Evolutionary conservation across 192 early-diverging fungal genomes (phyloP).

Genomic region (Coemansia sp.): DNA sequence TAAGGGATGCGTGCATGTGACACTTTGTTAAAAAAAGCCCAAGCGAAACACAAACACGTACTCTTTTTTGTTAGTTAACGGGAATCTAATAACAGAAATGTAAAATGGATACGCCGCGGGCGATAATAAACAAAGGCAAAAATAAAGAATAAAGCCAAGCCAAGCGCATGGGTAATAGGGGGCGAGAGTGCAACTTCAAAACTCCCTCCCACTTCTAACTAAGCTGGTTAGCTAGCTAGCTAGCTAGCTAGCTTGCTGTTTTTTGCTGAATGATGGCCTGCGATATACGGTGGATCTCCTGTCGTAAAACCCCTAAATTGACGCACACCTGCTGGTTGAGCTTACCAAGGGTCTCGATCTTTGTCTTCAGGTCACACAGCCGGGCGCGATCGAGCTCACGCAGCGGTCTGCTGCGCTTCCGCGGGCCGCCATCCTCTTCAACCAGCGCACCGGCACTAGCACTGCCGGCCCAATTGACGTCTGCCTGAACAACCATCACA

Average conservation of each 20-base stretch:
- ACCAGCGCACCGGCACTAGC: background rate
- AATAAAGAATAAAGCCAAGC: no score
- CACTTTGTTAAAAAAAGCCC: background rate
- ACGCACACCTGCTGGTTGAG: slow-evolving; percentile 52
- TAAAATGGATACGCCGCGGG: background rate
- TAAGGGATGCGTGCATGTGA: background rate
- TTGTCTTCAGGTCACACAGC: slow-evolving; percentile 31
- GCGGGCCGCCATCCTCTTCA: background rate
- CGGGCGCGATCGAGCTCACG: slow-evolving; percentile 50
- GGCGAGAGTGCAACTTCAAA: background rate
- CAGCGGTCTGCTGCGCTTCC: slow-evolving; percentile 30
- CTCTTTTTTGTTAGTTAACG: no score
- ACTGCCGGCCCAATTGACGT: background rate
- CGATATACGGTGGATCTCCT: slow-evolving; percentile 46
- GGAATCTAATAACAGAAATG: background rate
- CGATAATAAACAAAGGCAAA: background rate
- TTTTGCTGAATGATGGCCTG: slow-evolving; percentile 26
- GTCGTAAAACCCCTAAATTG: slow-evolving; percentile 37
- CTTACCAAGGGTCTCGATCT: slow-evolving; percentile 42
- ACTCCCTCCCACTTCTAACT: no score
- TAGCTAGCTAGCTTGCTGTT: slow-evolving; percentile 7
- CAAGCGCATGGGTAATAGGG: background rate
- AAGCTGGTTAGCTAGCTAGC: background rate
- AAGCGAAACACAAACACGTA: background rate
- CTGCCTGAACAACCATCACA: background rate